Base-by-base conservation (phyloP, 495 filamentous ascomycete species). In the Astrocystis sublimbata region DNA sequence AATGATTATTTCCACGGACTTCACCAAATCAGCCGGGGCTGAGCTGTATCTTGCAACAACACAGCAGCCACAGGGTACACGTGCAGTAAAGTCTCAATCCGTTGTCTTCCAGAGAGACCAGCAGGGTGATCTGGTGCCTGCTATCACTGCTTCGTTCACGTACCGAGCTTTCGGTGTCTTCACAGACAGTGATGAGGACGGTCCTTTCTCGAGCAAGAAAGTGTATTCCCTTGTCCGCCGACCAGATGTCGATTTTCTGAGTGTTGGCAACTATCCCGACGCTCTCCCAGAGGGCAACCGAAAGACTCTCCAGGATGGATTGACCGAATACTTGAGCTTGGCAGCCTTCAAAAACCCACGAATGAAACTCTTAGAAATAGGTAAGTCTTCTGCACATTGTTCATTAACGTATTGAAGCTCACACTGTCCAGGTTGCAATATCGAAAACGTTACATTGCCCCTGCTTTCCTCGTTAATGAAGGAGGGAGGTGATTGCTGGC, bases 341-440 rank as follows among this genome's bases (percentile, higher is more conserved):
- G 47, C 67, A 33, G 58, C 62, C 17, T 62, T 62, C 56, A 77
- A 77, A 63, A 66, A 73, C 36, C 71, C 75, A 6, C 38, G 40
- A 21, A 46, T 77, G 57, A 70, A 68, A 12, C 68, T 79, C 28
- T 66, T 84, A 3, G 80, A 82, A 54, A 74, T 81, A 40, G 79
- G 79, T 51, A 35, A 1, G 47, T 51, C 35, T 51, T 35, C 23
- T 33, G n/a, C 10, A 19, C 26, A 13, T 7, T 9, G 31, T 8
- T 8, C 12, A n/a, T 2, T 17, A 13, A 17, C 15, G 23, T 10
- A 17, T 19, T 19, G 8, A 51, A 21, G 12, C 47, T 51, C 8
- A 51, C n/a, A 51, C 19, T 6, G 35, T 21, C n/a, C 35, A 51
- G 47, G 47, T 6, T 51, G 47, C 26, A 19, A 26, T 2, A 6